Evolutionary conservation across 2,329 filamentous ascomycete species (phyloP).

Genomic region (Dactylellina parvicollis): DNA sequence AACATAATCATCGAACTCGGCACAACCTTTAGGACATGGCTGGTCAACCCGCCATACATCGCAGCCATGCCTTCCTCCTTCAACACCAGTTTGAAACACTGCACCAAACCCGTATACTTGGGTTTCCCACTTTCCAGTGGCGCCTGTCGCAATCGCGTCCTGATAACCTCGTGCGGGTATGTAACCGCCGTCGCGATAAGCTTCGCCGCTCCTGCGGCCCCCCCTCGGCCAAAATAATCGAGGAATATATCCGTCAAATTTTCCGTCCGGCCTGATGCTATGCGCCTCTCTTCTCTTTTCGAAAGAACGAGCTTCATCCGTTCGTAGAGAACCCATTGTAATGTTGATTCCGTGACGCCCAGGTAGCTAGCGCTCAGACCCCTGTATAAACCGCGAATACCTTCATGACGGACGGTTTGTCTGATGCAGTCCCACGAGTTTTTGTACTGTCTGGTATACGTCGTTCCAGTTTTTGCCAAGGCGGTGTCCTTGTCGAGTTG

Average conservation of each 20-base stretch:
- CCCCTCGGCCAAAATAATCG: conserved; percentile 80
- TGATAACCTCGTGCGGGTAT: conserved; percentile 86
- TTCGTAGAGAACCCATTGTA: conserved; percentile 96
- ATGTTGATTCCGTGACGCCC: conserved; percentile 85
- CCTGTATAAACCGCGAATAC: conserved; percentile 83
- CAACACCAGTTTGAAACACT: conserved; percentile 88
- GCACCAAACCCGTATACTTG: conserved; percentile 87
- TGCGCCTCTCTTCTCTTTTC: conserved; percentile 70
- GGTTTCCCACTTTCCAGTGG: conserved; percentile 75
- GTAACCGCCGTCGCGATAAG: conserved; percentile 83
- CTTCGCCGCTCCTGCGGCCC: conserved; percentile 84
- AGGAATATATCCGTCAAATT: conserved; percentile 78
- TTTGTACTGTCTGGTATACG: conserved; percentile 75
- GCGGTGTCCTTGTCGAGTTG: conserved; percentile 87
- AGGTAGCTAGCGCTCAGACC: conserved; percentile 91
- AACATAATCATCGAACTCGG: conserved; percentile 97
- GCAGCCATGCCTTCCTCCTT: conserved; percentile 86
- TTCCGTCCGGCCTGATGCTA: conserved; percentile 70
- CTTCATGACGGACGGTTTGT: conserved; percentile 83
- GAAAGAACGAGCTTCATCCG: conserved; percentile 82
- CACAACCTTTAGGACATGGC: conserved; percentile 87
- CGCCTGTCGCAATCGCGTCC: conserved; percentile 84
- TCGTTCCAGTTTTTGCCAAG: conserved; percentile 67
- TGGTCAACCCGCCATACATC: conserved; percentile 89
- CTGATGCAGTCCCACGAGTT: conserved; percentile 88